These are phyloP conservation scores for Stropharia rugosoannulata DNA, from an alignment of 768 basidiomycete genomes.

Conservation along the genomic window DNA sequence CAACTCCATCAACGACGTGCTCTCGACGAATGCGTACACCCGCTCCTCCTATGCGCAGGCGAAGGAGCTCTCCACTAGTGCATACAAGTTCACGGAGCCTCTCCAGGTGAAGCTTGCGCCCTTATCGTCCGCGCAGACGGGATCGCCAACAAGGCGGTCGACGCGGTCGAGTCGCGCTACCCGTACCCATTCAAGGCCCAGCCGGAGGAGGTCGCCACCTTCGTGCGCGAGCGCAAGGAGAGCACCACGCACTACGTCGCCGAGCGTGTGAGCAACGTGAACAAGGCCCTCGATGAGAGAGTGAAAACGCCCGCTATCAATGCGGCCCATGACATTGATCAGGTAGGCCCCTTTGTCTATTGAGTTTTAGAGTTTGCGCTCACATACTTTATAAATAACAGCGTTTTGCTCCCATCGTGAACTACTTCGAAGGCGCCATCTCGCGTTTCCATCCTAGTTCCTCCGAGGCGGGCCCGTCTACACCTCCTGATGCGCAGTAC, in stretches of 20 bases:
- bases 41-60: conserved; percentile 66
- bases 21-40: conserved; percentile 60
- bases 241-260: conserved; percentile 47
- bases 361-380: conserved; percentile 1
- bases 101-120: conserved; percentile 66
- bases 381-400: conserved; percentile 22
- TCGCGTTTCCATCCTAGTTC: conserved; percentile 36
- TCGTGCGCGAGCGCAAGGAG: conserved; percentile 57
- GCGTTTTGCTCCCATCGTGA: conserved; percentile 72
- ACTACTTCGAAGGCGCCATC: conserved; percentile 65
- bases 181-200: conserved; percentile 76
- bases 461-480: conserved; percentile 45
- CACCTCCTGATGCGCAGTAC: conserved; percentile 56
- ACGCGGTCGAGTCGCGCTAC: conserved; percentile 69
- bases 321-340: conserved; percentile 69
- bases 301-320: conserved; percentile 63
- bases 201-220: conserved; percentile 67
- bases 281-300: conserved; percentile 64
- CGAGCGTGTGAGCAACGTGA: conserved; percentile 36
- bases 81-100: conserved; percentile 64
- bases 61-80: conserved; percentile 55
- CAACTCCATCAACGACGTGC: conserved; percentile 55
- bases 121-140: conserved; percentile 62
- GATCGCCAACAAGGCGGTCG: conserved; percentile 73
- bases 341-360: conserved; percentile 41